Evolutionary conservation across 768 basidiomycete genomes (phyloP), one percentile per base, ranked within the genome.

Genomic region (Amanita thiersii): DNA sequence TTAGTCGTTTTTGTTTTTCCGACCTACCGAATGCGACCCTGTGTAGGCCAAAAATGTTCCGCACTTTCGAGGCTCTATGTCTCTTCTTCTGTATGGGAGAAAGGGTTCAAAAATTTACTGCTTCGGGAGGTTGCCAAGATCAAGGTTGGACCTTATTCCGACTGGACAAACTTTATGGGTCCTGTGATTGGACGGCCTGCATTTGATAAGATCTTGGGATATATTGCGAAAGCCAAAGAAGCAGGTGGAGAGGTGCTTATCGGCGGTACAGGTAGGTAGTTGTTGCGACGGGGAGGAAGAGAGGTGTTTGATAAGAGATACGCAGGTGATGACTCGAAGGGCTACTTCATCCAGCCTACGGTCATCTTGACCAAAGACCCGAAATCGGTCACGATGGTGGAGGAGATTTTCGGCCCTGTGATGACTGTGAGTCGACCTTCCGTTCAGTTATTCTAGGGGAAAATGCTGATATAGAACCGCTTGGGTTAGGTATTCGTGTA

Each of bases 321-420:
- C 12, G 30, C 48, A 85, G 88, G 73, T 32, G 88, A 98, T 56
- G 83, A 85, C 59, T 90, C 89, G 17, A 88, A 78, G 54, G 96
- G 96, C 5, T 99, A 79, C 72, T 98, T 83, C 61, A 69, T 99
- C 45, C 79, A 92, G 58, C 96, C 96, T 3, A 99, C 96, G 5
- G 79, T 97, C 44, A 93, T 99, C 53, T 63, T 89, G 46, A 94
- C 84, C 52, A 86, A 86, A 56, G 89, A 98, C 57, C 91, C 96
- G 29, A 77, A 77, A 46, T 86, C 80, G 1, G 62, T 93, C 32
- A 93, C 92, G 1, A 87, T 99, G 78, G 75, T 74, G 5, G 88
- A 97, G 50, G 96, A 99, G 65, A 87, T 99, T 53, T 98, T 99
- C 53, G 96, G 96, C 1, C 96, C 96, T 18, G 93, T 98, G 25